Evolutionary conservation across 2,329 filamentous ascomycete genomes (phyloP), one percentile per base, ranked within the genome.

Genomic region (Phaeosphaeria sp.): DNA sequence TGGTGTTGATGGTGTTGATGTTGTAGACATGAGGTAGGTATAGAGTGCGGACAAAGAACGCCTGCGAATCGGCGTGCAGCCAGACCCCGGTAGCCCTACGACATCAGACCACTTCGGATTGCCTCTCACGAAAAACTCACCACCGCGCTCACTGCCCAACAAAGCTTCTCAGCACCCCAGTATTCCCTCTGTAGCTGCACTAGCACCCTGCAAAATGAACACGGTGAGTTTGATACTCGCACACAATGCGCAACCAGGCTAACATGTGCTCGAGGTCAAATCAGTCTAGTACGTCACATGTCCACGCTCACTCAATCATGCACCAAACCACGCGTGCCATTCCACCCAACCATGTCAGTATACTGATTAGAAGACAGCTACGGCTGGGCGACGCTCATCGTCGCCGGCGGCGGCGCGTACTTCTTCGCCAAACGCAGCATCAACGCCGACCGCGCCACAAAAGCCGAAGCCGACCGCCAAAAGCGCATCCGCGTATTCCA

Each of bases 351-450:
- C 25, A 27, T 9, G 25, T 27, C 48, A 54, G 44, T 33, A 25
- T 50, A 46, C 25, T 39, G n/a, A 51, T 43, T 15, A 18, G 17
- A 27, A 60, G 56, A 67, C 65, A 96, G 93, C 91, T 82, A 94
- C 73, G 95, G 95, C 73, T 97, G 92, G 95, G 93, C 91, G 68
- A 86, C 92, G 50, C 86, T 98, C 54, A 95, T 93, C 75, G 84
- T 69, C 52, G 92, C 93, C 66, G 95, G 94, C 73, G 95, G 88
- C 65, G 91, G 90, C 63, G 93, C 94, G 72, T 99, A 98, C 84
- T 93, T 91, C 82, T 97, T 97, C 77, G 95, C 95, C 64, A 99
- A 99, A 84, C 86, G 87, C 74, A 89, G 89, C 77, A 96, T 99
- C 85, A 97, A 97, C 76, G 91, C 91, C 67, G 93, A 97, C 79